Base-by-base conservation (phyloP, 176 grass and related monocot species). In the Oryza brachyantha region DNA sequence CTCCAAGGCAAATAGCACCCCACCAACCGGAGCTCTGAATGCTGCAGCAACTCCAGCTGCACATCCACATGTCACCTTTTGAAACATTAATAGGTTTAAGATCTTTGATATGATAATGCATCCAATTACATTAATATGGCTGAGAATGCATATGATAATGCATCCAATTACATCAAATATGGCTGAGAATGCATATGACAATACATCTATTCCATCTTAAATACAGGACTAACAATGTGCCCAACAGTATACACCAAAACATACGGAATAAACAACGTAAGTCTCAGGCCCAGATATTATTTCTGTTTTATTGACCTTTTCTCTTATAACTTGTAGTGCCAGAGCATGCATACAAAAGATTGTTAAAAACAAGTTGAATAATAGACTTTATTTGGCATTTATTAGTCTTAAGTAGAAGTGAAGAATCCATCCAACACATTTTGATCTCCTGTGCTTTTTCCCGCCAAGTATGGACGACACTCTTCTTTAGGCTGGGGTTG, bases 11-110 rank as follows among this genome's bases (percentile, higher is more conserved):
- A 98, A 98, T 42, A 98, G 78, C 76, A 98, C 96, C 45, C 96
- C 96, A 71, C 96, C 96, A 93, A 98, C 92, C 19, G 96, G 96
- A 84, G 96, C 96, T 89, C 96, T 88, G 86, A 98, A 98, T 42
- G 96, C 96, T 70, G 96, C 96, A 88, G 96, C 96, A 92, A 98
- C 96, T 72, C 96, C 96, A 92, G 96, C 96, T 90, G 96, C 96
- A 93, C 96, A 98, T 98, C 96, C 96, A 75, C 96, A 98, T 65
- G 96, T 98, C 46, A 98, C 96, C 96, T 98, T 97, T 92, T 88
- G 74, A 92, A 97, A 88, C 85, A 92, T 88, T 86, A 77, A 81
- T 64, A 87, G 52, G 81, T 57, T 85, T 66, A 13, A 90, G 72
- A 86, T 64, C 34, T 59, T 90, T 69, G 76, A 83, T 79, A 84